phyloP scores from a whole-genome alignment of 2,329 filamentous ascomycete genomes.

The Nemania bipapillata region DNA sequence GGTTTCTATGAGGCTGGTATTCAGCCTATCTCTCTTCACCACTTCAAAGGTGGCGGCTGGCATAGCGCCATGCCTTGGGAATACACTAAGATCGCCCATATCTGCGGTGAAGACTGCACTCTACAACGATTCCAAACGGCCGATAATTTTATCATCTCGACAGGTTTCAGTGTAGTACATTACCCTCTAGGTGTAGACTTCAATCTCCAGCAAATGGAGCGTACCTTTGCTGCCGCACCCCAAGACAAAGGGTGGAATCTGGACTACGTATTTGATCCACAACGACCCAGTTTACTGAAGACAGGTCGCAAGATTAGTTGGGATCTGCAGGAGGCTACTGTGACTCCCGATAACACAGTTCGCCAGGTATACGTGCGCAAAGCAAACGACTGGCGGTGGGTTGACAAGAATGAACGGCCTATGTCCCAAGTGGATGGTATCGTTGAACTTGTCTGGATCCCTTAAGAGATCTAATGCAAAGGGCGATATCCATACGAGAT shows the following conservation, averaged over 20 bases:
- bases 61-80: constrained; percentile 65
- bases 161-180: constrained; percentile 68
- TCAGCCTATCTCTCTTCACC: constrained; percentile 70
- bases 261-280: constrained; percentile 64
- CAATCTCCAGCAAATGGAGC: constrained; percentile 62
- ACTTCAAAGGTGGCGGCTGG: constrained; percentile 71
- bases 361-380: constrained; percentile 65
- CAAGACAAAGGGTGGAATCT: constrained; percentile 63
- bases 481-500: constrained; percentile 34
- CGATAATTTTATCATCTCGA: constrained; percentile 66
- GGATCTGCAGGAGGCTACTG: constrained; percentile 63
- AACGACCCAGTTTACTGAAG: constrained; percentile 59
- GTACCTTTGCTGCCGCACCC: constrained; percentile 62
- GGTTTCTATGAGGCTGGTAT: constrained; percentile 73
- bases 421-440: constrained; percentile 67
- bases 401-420: constrained; percentile 56
- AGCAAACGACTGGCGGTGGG: constrained; percentile 65
- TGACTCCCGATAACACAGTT: constrained; percentile 62
- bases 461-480: constrained; percentile 44
- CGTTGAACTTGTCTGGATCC: constrained; percentile 68
- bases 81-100: constrained; percentile 66
- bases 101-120: constrained; percentile 70
- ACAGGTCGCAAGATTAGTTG: constrained; percentile 64
- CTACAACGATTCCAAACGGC: constrained; percentile 67
- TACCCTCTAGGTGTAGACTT: constrained; percentile 65